Evolutionary conservation across 2,329 filamentous ascomycete genomes (phyloP), one percentile per base, ranked within the genome.

Genomic region (Magnaporthiopsis incrustans): DNA sequence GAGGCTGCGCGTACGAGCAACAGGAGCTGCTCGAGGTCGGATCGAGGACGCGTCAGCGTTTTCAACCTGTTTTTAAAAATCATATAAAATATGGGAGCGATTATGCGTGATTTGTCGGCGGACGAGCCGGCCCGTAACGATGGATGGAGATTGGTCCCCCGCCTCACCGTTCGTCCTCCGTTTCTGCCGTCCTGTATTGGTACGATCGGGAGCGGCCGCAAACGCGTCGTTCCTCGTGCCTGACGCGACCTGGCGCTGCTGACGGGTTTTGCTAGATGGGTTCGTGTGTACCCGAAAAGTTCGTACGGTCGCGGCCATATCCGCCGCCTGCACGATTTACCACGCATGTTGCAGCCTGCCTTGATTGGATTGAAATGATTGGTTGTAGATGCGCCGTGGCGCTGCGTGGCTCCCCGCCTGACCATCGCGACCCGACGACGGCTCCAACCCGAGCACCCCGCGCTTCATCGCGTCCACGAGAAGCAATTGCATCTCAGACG

Each of bases 161-260:
- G 10, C 32, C 4, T 33, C 10, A 33, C 32, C 32, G 32, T 33
- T 33, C 10, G 10, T 4, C 32, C 32, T 33, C 32, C 32, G 32
- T 33, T 63, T 59, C 11, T 59, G 57, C 33, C 27, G 26, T 59
- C 12, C 33, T 57, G 60, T 62, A 10, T 65, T 59, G 25, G 63
- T 53, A 63, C 59, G 50, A 63, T 60, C 63, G 60, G 64, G 60
- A 64, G 63, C 61, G 26, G 62, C 60, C 10, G 32, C 59, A 59
- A 22, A 59, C 14, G 33, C 57, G 57, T 25, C n/a, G 26, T 57
- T 57, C 22, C 53, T 57, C 22, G 53, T 57, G 53, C 22, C 25
- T 57, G 12, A 57, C 53, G 53, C 53, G 53, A 57, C 53, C 22
- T 57, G 53, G 14, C 22, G 53, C n/a, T 57, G 22, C 18, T 57